Evolutionary conservation across 2,329 filamentous ascomycete species (phyloP), one percentile per base, ranked within the genome.

Genomic region (Sporothrix pseudoabietina): DNA sequence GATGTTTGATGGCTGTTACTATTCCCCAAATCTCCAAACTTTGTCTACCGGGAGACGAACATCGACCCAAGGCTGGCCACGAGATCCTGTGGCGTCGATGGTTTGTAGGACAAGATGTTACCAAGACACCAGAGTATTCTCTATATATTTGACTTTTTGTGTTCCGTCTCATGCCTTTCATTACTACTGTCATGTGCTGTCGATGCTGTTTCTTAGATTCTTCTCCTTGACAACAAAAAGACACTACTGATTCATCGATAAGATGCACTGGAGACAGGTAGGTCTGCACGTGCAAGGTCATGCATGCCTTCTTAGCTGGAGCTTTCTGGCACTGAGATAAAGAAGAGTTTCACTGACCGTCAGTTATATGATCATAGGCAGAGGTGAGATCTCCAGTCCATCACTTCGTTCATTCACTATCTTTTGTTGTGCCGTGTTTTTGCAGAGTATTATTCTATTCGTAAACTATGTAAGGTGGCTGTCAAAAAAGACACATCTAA

Each of bases 381-480:
- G 1, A 35, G 35, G 35, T 8, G 35, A 35, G 35, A 35, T 35
- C 4, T 3, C 8, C 41, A 12, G 6, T 22, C 8, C 22, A 7
- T n/a, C 52, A 54, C 52, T 10, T 26, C 6, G 6, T 9, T 54
- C 2, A 22, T 22, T 35, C 30, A 5, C 30, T 7, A 9, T 10
- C 12, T 16, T 22, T 44, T 32, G 35, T 19, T 26, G 19, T 19
- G 3, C 41, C 10, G 1, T 39, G 32, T 19, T 12, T 69, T 41
- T n/a, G 12, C n/a, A n/a, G n/a, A 35, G 30, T 57, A 59, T 44
- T 70, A 70, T 70, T 70, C 35, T 70, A 70, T 57, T 69, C 1
- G 49, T 7, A 35, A 35, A 44, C 68, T 69, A 55, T 69, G 68
- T 69, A 69, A 32, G 35, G 32, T 35, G 57, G 35, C 14, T 16